A percentile compares a stretch with the other conserved stretches of the same genome.
These are phyloP conservation scores for Penicillium hordei DNA, from an alignment of 2,329 filamentous ascomycete genomes.

Conservation along the genomic window DNA sequence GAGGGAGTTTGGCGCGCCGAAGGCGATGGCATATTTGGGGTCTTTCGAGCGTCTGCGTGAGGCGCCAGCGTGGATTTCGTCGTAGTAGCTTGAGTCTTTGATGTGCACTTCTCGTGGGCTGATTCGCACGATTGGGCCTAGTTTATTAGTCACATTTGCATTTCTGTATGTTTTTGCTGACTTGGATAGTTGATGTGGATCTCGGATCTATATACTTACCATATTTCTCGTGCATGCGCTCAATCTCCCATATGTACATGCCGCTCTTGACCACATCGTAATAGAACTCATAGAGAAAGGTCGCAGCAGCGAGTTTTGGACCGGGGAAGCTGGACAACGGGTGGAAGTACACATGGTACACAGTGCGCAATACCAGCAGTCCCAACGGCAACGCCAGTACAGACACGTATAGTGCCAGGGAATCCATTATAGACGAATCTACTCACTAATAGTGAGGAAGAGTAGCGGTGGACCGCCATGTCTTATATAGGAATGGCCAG, in stretches of 20 bases:
- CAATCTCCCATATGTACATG: slow-evolving; percentile 29
- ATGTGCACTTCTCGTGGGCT: slow-evolving; percentile 41
- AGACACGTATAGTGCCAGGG: neutral
- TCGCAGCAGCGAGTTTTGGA: slow-evolving; percentile 34
- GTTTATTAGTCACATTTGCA: neutral
- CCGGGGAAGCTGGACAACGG: slow-evolving; percentile 35
- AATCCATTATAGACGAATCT: slow-evolving; percentile 6
- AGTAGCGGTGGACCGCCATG: neutral
- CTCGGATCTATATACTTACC: slow-evolving; percentile 19
- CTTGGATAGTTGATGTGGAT: neutral
- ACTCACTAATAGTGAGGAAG: neutral
- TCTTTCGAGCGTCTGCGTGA: slow-evolving; percentile 24
- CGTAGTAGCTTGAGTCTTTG: slow-evolving; percentile 37
- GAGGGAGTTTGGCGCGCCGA: slow-evolving; percentile 20
- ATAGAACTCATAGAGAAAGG: slow-evolving; percentile 36
- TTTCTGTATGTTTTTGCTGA: neutral
- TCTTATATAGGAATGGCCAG: neutral
- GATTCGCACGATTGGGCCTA: slow-evolving; percentile 41
- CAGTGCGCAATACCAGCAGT: slow-evolving; percentile 4
- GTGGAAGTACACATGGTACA: slow-evolving; percentile 25
- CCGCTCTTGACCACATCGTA: slow-evolving; percentile 34
- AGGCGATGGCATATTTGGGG: slow-evolving; percentile 18
- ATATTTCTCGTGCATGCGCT: slow-evolving; percentile 37
- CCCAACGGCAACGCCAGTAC: neutral
- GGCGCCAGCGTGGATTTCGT: slow-evolving; percentile 32